A percentile compares a stretch with the other conserved stretches of the same genome.
phyloP scores from a whole-genome alignment of 352 stramenopile species.

The Pythium oligandrum region DNA sequence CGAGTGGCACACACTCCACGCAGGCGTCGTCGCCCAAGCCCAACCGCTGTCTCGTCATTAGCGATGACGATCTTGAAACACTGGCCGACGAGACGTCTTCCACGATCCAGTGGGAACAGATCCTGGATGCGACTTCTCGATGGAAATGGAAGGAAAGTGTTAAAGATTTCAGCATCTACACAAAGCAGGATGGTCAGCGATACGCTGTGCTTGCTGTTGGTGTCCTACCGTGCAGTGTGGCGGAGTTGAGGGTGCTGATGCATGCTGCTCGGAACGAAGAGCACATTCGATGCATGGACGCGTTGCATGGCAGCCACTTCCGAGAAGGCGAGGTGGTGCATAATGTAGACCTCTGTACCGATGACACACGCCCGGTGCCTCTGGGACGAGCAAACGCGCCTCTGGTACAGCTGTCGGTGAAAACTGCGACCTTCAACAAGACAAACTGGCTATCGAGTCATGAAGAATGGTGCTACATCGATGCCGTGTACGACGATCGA shows the following conservation, averaged over 20 bases:
- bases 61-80: not conserved
- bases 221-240: not conserved
- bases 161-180: not conserved
- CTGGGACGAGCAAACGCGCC: not conserved
- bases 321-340: not conserved
- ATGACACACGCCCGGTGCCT: not conserved
- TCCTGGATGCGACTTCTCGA: not conserved
- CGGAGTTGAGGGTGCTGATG: not conserved
- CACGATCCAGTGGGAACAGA: not conserved
- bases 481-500: slow-evolving; percentile 11
- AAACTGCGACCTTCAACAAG: slow-evolving; percentile 18
- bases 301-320: not conserved
- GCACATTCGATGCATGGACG: not conserved
- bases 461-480: slow-evolving; percentile 23
- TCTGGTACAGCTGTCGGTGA: slow-evolving; percentile 15
- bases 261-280: not conserved
- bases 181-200: not conserved
- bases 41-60: too few relatives aligned
- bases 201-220: not conserved
- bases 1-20: too few relatives aligned
- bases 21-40: too few relatives aligned
- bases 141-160: not conserved
- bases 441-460: slow-evolving; percentile 10
- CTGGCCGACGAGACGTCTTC: not conserved
- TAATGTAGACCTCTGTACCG: not conserved